Evolutionary conservation across 1,284 basidiomycete species (phyloP).

Genomic region (Malassezia cuniculi): DNA sequence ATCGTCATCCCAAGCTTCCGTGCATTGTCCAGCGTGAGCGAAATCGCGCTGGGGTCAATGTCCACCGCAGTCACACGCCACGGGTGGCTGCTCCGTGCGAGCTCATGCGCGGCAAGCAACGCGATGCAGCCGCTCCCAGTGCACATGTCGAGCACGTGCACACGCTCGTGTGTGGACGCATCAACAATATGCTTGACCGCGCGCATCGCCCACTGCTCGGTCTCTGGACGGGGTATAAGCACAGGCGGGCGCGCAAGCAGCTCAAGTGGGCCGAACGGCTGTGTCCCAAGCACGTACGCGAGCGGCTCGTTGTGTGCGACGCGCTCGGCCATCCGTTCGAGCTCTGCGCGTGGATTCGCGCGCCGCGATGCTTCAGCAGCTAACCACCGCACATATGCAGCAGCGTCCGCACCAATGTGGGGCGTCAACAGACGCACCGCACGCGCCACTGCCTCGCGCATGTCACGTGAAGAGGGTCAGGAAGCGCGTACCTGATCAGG

Average conservation of each 20-base stretch:
- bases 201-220: conserved; percentile 10
- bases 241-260: conserved; percentile 8
- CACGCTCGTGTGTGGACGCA: background rate
- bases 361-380: no score
- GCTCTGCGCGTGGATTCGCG: no score
- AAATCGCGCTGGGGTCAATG: conserved; percentile 1
- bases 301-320: conserved; percentile 10
- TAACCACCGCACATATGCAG: no score
- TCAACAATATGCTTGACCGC: background rate
- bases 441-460: no score
- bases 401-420: no score
- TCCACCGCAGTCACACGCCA: conserved; percentile 5
- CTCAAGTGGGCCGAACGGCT: conserved; percentile 11
- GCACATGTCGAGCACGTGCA: conserved; percentile 11
- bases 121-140: conserved; percentile 13
- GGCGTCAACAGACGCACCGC: no score
- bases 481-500: no score
- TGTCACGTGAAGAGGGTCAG: no score
- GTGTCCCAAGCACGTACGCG: conserved; percentile 11
- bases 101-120: conserved; percentile 2
- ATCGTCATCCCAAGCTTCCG: background rate
- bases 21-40: conserved; percentile 2
- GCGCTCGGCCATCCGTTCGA: conserved; percentile 6
- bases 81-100: background rate
- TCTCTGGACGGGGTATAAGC: conserved; percentile 12